Percentiles rank a stretch among this genome's conserved stretches.
Conservation (phyloP, 352 stramenopile species). For the Globisporangium uncinulatum region DNA sequence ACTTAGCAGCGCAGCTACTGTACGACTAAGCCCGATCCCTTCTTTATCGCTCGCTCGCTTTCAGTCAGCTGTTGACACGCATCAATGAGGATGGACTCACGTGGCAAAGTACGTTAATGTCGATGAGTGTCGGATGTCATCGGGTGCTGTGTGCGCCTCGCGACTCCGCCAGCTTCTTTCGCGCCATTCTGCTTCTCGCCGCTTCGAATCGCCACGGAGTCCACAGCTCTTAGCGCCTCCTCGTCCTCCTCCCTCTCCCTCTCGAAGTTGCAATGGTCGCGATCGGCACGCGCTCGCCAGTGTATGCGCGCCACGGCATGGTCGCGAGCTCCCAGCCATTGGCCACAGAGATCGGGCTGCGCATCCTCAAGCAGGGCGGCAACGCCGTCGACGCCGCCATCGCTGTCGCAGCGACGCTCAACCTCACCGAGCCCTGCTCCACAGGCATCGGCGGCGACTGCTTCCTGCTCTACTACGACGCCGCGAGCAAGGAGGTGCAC, state of each 20-base stretch:
- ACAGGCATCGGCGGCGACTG: slow-evolving; percentile 90
- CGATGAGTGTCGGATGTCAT: too few species aligned
- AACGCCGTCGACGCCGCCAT: slow-evolving; percentile 94
- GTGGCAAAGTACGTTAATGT: too few species aligned
- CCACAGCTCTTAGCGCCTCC: not conserved
- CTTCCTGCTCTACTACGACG: slow-evolving; percentile 95
- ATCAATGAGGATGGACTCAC: too few species aligned
- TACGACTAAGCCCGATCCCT: too few species aligned
- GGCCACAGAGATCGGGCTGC: slow-evolving; percentile 89
- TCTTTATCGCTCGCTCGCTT: too few species aligned
- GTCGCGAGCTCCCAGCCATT: slow-evolving; percentile 93
- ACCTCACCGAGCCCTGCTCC: slow-evolving; percentile 67
- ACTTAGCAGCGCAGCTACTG: too few species aligned
- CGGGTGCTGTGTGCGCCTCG: too few species aligned
- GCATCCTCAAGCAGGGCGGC: slow-evolving; percentile 85
- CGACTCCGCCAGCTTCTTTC: not conserved
- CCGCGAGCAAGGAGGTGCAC: slow-evolving; percentile 69
- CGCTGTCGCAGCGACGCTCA: slow-evolving; percentile 46
- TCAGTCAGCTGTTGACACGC: too few species aligned
- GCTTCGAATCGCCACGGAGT: not conserved
- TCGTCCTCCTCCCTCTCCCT: not conserved
- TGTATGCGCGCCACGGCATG: slow-evolving; percentile 89
- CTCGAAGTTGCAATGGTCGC: slow-evolving; percentile 27
- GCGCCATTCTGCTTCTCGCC: not conserved
- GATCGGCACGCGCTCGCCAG: slow-evolving; percentile 73